Conservation (phyloP, 2,329 filamentous ascomycete species). For the Didymella glomerata region DNA sequence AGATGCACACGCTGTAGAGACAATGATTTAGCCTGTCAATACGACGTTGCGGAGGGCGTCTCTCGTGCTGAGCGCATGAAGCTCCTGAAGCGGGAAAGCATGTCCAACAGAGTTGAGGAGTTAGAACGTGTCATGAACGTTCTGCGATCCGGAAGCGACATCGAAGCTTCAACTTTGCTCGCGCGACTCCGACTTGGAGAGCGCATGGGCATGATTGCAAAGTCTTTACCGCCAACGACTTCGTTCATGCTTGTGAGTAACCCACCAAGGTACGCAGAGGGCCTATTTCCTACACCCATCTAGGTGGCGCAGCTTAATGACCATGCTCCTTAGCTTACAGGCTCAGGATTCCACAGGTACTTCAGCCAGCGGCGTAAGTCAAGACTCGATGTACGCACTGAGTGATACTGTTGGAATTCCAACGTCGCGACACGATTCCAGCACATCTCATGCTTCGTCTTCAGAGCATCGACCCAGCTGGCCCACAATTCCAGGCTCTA, state of each 20-base stretch:
- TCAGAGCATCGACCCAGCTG: constrained; percentile 19
- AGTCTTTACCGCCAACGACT: constrained; percentile 25
- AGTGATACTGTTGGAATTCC: constrained; percentile 15
- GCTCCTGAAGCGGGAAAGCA: constrained; percentile 31
- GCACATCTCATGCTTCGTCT: constrained; percentile 22
- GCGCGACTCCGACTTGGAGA: constrained; percentile 33
- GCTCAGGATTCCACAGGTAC: constrained; percentile 29
- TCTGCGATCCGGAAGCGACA: constrained; percentile 32
- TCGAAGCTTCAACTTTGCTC: constrained; percentile 32
- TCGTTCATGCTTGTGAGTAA: constrained; percentile 18
- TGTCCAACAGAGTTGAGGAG: constrained; percentile 31
- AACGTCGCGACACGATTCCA: constrained; percentile 20
- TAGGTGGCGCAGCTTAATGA: constrained; percentile 24
- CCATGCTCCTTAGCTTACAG: constrained; percentile 27
- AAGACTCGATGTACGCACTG: constrained; percentile 19
- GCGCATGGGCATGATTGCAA: constrained; percentile 32
- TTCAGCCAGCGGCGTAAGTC: constrained; percentile 26
- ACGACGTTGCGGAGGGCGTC: constrained; percentile 38
- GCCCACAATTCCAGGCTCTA: constrained; percentile 9
- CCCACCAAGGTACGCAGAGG: constrained; percentile 30
- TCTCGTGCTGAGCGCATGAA: constrained; percentile 39
- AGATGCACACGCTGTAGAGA: constrained; percentile 34
- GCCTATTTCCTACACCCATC: constrained; percentile 9
- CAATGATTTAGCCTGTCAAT: constrained; percentile 31
- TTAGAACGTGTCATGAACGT: constrained; percentile 33